Evolutionary conservation across 73 alveolate genomes (phyloP), one percentile per base, ranked within the genome.

Genomic region (Paramecium sonneborni): DNA sequence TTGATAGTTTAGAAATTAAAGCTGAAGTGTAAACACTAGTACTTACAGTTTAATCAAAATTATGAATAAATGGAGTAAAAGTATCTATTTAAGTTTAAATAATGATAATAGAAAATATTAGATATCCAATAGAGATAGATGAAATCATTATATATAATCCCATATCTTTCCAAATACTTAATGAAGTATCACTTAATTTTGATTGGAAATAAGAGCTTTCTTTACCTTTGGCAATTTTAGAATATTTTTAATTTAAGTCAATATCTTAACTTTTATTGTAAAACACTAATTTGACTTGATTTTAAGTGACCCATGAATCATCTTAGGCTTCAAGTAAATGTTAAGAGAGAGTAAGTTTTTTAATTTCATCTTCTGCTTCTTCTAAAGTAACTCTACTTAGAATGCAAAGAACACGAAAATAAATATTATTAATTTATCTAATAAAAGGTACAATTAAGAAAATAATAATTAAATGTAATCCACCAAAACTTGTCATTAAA

Each of bases 311-410:
- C 90, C 90, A 79, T 20, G 55, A 37, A 79, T 79, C 90, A 79
- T 79, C 90, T 30, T 18, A 5, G 10, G 74, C 24, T 12, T 38
- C 69, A 12, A 79, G 44, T 23, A 79, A 14, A 79, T 79, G 90
- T 20, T 79, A 24, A 2, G 62, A 39, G 18, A 79, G 72, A 43
- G 90, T 79, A 9, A 79, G 21, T 24, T 79, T 79, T 44, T 79
- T 79, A 11, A 79, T 79, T 79, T 79, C 90, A 79, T 79, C 90
- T 38, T 38, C 90, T 38, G 90, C 69, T 79, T 79, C 90, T 20
- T 79, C 90, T 1, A 34, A 4, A 44, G 69, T 41, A 3, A 79
- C 90, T 79, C 90, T 79, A 24, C 62, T 30, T 38, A 79, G 24
- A 3, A 79, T 79, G 8, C 20, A 46, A 11, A 79, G 52, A 4